Percentiles rank a stretch among this genome's conserved stretches.
These are phyloP conservation scores for Plectranthus barbatus DNA, from an alignment of 257 asterid species.

Conservation along the genomic window DNA sequence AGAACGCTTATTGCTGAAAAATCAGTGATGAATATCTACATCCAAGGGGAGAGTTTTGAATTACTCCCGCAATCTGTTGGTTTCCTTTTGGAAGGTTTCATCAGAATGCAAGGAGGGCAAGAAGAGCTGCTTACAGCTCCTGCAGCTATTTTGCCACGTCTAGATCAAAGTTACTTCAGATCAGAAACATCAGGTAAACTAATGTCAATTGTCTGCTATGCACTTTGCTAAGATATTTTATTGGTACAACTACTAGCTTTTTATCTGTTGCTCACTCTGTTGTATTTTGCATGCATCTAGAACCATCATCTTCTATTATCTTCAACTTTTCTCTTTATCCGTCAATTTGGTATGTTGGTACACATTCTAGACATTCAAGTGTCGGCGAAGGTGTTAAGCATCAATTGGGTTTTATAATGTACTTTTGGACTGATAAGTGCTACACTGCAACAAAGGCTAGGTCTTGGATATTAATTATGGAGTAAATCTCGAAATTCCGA, in stretches of 20 bases:
- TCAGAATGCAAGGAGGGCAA: conserved; percentile 50
- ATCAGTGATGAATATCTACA: conserved; percentile 53
- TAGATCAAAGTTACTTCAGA: conserved; percentile 38
- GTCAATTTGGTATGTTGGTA: not conserved
- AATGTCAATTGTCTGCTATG: not conserved
- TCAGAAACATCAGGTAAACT: conserved; percentile 57
- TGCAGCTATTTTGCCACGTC: conserved; percentile 45
- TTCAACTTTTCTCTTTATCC: not conserved
- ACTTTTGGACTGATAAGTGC: not conserved
- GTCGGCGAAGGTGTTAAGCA: not conserved
- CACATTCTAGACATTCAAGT: not conserved
- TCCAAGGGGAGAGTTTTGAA: conserved; percentile 78
- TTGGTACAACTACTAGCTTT: not conserved
- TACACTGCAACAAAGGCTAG: not conserved
- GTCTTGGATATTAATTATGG: not conserved
- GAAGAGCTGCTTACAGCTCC: conserved; percentile 67
- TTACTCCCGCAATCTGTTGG: conserved; percentile 69
- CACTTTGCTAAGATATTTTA: not conserved
- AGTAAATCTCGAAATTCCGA: not conserved
- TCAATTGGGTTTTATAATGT: not conserved
- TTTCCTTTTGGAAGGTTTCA: conserved; percentile 79
- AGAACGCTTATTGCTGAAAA: conserved; percentile 68
- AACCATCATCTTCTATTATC: not conserved
- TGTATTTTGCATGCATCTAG: not conserved
- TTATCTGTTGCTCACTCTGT: not conserved